A percentile compares a stretch with the other conserved stretches of the same genome.
phyloP scores from a whole-genome alignment of 352 stramenopile genomes.

The Phytophthora foliorum region DNA sequence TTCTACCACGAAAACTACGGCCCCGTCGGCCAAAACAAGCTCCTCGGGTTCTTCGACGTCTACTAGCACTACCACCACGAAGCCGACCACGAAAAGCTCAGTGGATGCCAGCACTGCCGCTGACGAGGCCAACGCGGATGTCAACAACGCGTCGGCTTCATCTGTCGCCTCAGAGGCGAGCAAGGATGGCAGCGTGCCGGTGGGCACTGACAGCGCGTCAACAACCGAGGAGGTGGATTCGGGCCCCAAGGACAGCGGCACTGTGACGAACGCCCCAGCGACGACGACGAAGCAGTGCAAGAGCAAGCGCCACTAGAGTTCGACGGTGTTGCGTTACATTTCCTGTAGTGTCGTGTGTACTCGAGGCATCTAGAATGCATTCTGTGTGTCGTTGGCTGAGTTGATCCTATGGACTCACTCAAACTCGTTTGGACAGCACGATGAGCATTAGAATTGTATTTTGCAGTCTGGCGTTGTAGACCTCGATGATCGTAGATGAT shows the following conservation, averaged over 20 bases:
- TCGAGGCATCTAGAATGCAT: neutral
- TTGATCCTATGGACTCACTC: no score
- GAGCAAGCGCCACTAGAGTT: conserved; percentile 10
- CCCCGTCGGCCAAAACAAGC: no score
- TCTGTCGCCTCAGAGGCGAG: no score
- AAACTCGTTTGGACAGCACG: no score
- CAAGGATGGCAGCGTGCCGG: no score
- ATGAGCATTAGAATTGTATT: no score
- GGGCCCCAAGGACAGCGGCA: neutral
- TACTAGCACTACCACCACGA: conserved; percentile 7
- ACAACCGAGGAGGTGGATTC: no score
- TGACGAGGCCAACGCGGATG: neutral
- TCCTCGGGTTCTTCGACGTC: no score
- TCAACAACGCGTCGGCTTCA: neutral
- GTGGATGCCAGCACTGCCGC: conserved; percentile 3
- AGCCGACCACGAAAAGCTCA: conserved; percentile 8
- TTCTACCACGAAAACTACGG: no score
- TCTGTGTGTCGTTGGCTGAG: no score
- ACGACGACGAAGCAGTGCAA: conserved; percentile 12
- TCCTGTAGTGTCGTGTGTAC: neutral
- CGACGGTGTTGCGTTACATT: conserved; percentile 5
- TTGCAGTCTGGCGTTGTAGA: neutral
- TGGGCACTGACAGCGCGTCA: no score
- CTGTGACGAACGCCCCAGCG: neutral
- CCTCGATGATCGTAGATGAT: conserved; percentile 1